Conservation (phyloP, 179 eudicot species). For the Beta corolliflora region DNA sequence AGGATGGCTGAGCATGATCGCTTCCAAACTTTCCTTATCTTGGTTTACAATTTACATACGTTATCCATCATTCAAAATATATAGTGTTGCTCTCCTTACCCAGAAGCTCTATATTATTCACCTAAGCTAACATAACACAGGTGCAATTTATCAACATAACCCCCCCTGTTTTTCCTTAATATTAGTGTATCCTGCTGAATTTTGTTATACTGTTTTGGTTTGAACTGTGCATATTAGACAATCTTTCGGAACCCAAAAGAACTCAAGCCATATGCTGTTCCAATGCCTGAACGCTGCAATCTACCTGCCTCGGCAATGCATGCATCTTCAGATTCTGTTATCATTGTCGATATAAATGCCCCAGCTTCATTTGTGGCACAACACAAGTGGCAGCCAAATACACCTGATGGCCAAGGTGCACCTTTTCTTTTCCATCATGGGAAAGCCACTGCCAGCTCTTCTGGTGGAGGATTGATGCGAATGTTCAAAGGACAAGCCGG, state of each 20-base stretch:
- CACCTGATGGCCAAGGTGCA: constrained; percentile 93
- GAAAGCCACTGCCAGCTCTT: constrained; percentile 53
- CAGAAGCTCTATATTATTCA: neutral
- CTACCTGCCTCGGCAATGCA: constrained; percentile 92
- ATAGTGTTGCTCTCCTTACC: neutral
- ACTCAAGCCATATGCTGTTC: constrained; percentile 70
- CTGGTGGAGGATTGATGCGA: constrained; percentile 87
- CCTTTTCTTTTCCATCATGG: constrained; percentile 97
- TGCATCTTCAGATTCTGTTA: constrained; percentile 83
- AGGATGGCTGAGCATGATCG: neutral
- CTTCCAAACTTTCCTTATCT: neutral
- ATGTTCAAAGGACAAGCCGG: constrained; percentile 80
- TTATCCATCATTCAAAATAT: neutral
- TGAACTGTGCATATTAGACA: constrained; percentile 47
- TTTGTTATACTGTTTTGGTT: constrained; percentile 16
- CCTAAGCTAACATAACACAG: neutral
- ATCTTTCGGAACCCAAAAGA: constrained; percentile 92
- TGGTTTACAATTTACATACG: neutral
- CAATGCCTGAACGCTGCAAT: constrained; percentile 91
- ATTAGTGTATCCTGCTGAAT: neutral
- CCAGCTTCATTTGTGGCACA: constrained; percentile 94
- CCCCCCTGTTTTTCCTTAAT: neutral
- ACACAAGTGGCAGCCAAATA: constrained; percentile 99
- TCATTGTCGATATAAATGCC: constrained; percentile 79
- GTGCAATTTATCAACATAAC: neutral